These are phyloP conservation scores for Pelargonium nanum DNA, from an alignment of 345 rosid species.

Conservation along the genomic window DNA sequence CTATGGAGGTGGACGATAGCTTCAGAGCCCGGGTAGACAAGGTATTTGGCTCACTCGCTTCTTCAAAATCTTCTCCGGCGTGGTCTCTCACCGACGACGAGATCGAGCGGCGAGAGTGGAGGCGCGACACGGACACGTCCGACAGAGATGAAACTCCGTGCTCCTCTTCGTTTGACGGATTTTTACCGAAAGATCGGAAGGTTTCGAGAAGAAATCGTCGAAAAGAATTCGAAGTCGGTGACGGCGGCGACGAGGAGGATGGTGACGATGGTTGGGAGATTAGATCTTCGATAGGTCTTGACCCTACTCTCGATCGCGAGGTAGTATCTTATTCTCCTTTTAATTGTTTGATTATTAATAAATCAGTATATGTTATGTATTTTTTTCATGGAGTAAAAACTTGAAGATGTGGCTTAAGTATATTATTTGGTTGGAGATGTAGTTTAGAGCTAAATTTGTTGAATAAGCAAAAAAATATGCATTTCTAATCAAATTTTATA, in stretches of 20 bases:
- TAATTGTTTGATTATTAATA: background rate
- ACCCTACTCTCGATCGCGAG: slow-evolving; percentile 65
- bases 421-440: background rate
- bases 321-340: slow-evolving; percentile 26
- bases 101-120: slow-evolving; percentile 33
- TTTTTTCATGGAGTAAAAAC: background rate
- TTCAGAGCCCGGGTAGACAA: slow-evolving; percentile 44
- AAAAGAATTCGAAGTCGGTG: slow-evolving; percentile 27
- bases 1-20: slow-evolving; percentile 25
- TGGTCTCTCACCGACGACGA: slow-evolving; percentile 45
- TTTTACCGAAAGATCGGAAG: slow-evolving; percentile 1
- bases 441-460: background rate
- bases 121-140: slow-evolving; percentile 18
- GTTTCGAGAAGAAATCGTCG: slow-evolving; percentile 11
- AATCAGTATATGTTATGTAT: background rate
- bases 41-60: slow-evolving; percentile 49
- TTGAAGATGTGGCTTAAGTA: background rate
- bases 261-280: slow-evolving; percentile 69
- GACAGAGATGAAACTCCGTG: slow-evolving; percentile 8
- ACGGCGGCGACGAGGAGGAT: slow-evolving; percentile 27
- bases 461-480: background rate
- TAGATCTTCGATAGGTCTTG: slow-evolving; percentile 55
- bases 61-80: slow-evolving; percentile 23
- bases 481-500: too few relatives aligned
- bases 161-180: slow-evolving; percentile 13